Conservation (phyloP, 106 monocot species). For the Dactylorhiza incarnata region DNA sequence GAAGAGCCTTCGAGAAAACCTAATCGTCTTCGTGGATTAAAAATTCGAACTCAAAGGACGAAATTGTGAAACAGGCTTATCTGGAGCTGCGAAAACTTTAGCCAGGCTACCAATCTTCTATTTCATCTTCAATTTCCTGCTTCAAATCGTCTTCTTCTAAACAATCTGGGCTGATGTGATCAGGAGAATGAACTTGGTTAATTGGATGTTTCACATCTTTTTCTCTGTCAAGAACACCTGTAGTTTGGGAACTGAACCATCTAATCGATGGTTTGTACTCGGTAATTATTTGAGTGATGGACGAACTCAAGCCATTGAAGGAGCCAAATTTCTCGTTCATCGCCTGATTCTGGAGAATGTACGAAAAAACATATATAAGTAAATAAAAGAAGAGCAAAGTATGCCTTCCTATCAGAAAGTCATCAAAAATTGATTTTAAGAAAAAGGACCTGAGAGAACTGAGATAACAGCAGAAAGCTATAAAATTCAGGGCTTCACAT, state of each 20-base stretch:
- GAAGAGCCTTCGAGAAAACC: too few relatives aligned
- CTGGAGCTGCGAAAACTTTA: background rate
- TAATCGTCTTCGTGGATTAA: too few relatives aligned
- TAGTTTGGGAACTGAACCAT: constrained; percentile 26
- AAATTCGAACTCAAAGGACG: background rate
- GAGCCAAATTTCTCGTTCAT: constrained; percentile 25
- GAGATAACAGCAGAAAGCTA: too few relatives aligned
- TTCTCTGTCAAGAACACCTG: background rate
- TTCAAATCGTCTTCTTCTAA: background rate
- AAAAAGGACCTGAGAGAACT: too few relatives aligned
- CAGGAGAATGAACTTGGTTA: background rate
- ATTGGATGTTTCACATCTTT: background rate
- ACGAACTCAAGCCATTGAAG: constrained; percentile 14
- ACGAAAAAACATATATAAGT: background rate
- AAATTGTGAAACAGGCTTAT: background rate
- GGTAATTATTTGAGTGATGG: constrained; percentile 30
- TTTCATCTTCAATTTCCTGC: constrained; percentile 48
- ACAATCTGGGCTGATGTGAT: constrained; percentile 6
- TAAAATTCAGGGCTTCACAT: too few relatives aligned
- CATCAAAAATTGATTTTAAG: too few relatives aligned
- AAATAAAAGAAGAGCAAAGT: background rate
- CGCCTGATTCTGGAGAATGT: constrained; percentile 36
- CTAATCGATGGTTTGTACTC: constrained; percentile 48
- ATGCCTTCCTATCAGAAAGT: too few relatives aligned
- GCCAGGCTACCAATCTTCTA: constrained; percentile 67